A percentile compares a stretch with the other conserved stretches of the same genome.
Conservation (phyloP, 176 grass and related monocot species). For the Areca catechu region DNA sequence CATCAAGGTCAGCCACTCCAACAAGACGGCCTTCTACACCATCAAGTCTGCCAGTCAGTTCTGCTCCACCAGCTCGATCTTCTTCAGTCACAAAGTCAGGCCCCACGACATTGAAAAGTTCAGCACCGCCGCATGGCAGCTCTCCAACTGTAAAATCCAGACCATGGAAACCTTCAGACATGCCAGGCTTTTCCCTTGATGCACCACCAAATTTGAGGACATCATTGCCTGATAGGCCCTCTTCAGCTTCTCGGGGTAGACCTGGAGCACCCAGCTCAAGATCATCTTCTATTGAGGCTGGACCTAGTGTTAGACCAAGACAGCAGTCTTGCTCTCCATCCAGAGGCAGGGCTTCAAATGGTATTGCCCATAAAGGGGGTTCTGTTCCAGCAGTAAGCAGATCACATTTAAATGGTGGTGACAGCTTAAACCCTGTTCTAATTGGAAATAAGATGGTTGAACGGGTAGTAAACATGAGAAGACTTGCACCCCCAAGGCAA, state of each 20-base stretch:
- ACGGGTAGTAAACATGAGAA: constrained; percentile 88
- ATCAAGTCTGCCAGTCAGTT: constrained; percentile 26
- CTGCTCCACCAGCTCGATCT: constrained; percentile 34
- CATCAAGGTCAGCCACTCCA: constrained; percentile 51
- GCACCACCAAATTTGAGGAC: constrained; percentile 75
- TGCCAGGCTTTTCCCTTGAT: constrained; percentile 75
- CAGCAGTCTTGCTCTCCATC: constrained; percentile 92
- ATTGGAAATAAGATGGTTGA: constrained; percentile 98
- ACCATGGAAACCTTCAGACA: constrained; percentile 81
- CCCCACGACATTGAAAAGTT: constrained; percentile 29
- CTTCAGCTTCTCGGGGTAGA: constrained; percentile 73
- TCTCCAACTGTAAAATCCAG: constrained; percentile 77
- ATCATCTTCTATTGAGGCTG: constrained; percentile 83
- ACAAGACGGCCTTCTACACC: constrained; percentile 44
- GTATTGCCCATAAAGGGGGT: constrained; percentile 37
- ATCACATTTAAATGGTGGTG: constrained; percentile 43
- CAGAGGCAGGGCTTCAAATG: constrained; percentile 68
- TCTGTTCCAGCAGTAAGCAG: constrained; percentile 63
- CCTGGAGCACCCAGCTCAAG: constrained; percentile 77
- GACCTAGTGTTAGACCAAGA: constrained; percentile 46
- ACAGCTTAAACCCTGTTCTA: constrained; percentile 59
- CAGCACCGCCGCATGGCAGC: constrained; percentile 42
- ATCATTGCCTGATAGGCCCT: constrained; percentile 72
- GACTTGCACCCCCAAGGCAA: constrained; percentile 71
- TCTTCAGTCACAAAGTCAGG: constrained; percentile 39